Evolutionary conservation across 352 stramenopile genomes (phyloP).

Genomic region (Phytophthora citrophthora): DNA sequence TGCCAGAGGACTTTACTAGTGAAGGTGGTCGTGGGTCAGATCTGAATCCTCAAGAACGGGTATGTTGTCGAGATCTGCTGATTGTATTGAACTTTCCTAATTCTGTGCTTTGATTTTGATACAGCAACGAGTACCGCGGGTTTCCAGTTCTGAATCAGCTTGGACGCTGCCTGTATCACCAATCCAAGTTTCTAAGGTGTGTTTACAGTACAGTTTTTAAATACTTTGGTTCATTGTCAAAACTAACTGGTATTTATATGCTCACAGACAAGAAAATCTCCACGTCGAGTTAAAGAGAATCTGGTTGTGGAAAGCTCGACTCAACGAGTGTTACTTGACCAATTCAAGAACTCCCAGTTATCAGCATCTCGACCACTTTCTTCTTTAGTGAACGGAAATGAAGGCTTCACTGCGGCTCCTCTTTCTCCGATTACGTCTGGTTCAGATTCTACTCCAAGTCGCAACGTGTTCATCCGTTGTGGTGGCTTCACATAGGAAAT

Average conservation of each 20-base stretch:
- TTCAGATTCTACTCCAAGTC: no score
- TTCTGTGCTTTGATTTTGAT: neutral
- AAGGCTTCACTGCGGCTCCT: no score
- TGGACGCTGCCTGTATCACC: conserved; percentile 55
- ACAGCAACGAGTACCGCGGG: conserved; percentile 7
- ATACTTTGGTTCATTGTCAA: neutral
- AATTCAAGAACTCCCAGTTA: conserved; percentile 55
- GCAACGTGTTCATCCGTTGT: no score
- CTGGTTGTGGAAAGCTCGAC: conserved; percentile 56
- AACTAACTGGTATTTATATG: neutral
- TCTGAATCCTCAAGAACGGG: conserved; percentile 50
- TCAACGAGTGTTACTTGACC: conserved; percentile 55
- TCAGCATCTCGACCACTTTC: conserved; percentile 12
- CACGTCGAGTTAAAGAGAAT: conserved; percentile 42
- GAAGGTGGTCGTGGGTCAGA: conserved; percentile 34
- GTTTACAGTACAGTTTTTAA: neutral
- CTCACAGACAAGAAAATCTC: conserved; percentile 10
- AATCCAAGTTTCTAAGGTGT: conserved; percentile 47
- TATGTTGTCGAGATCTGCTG: conserved; percentile 16
- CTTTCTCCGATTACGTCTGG: no score
- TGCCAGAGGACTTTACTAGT: conserved; percentile 39
- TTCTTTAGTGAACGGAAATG: neutral
- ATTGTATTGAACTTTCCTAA: neutral
- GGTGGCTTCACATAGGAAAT: no score
- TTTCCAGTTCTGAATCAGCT: conserved; percentile 12